Evolutionary conservation across 345 rosid species (phyloP), one percentile per base, ranked within the genome.

Genomic region (Citrus trifoliata): DNA sequence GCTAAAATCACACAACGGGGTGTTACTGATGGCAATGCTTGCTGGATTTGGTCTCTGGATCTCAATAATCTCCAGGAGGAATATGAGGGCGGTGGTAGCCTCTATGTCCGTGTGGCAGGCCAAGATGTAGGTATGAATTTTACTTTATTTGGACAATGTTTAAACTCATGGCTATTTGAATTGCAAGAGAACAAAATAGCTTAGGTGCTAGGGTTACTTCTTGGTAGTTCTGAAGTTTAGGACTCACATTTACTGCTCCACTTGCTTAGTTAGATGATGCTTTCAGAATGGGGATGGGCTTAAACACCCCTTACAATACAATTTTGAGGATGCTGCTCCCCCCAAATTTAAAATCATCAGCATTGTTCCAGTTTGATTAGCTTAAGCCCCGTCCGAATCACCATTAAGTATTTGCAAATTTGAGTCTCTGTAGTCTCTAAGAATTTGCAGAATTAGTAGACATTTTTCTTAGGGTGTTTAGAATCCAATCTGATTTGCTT

Each of bases 21-120:
- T 19, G 25, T 48, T 32, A 76, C 64, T 48, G 0, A 1, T 56
- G 80, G 71, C 24, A 60, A 81, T 8, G 86, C 76, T 4, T 93
- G 97, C 85, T 89, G 83, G 88, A 88, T 90, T 81, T 93, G 97
- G 95, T 46, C 73, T 0, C 85, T 87, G 14, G 86, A 81, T 40
- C 88, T 93, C 33, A 82, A 86, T 30, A 88, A 88, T 81, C 81
- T 91, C 40, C 90, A 87, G 75, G 90, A 91, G 48, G 82, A 77
- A 28, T 86, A 83, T 28, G 73, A 65, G 67, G 77, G 81, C 6
- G 88, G 90, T 46, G 89, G 64, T 6, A 62, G 86, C 28, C 69
- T 93, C 35, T 59, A 59, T 77, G 67, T 90, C 19, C 91, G 92
- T 1, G 84, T 88, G 18, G 64, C 90, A 53, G 77, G 70, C 76